Evolutionary conservation across 352 stramenopile species (phyloP).

Genomic region (Phytopythium vexans): DNA sequence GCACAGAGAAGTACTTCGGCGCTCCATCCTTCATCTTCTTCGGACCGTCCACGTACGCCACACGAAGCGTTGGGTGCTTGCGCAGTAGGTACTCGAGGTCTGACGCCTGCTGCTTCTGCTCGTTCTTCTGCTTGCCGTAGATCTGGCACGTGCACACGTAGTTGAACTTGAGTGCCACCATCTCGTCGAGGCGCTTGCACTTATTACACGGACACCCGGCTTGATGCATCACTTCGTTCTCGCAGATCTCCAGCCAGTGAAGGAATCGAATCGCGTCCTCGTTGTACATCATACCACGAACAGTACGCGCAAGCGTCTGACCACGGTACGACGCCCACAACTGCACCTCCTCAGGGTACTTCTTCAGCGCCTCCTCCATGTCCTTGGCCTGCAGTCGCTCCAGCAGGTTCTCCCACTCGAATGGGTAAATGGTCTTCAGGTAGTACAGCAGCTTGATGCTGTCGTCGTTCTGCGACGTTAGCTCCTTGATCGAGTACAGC

Average conservation of each 20-base stretch:
- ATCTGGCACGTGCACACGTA: constrained; percentile 89
- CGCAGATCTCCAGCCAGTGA: constrained; percentile 86
- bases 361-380: constrained; percentile 83
- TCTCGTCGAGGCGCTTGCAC: constrained; percentile 78
- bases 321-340: constrained; percentile 83
- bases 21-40: constrained; percentile 88
- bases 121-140: constrained; percentile 84
- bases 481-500: constrained; percentile 87
- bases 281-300: constrained; percentile 89
- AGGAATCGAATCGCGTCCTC: constrained; percentile 84
- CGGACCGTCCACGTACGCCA: constrained; percentile 83
- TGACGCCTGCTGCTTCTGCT: constrained; percentile 74
- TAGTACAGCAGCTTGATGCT: constrained; percentile 98
- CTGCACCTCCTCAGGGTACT: constrained; percentile 75
- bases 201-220: constrained; percentile 78
- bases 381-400: constrained; percentile 77
- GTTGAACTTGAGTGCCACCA: constrained; percentile 88
- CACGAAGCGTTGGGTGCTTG: constrained; percentile 73
- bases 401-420: constrained; percentile 84
- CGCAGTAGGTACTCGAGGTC: constrained; percentile 77
- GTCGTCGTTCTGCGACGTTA: constrained; percentile 83
- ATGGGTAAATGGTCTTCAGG: constrained; percentile 86
- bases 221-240: constrained; percentile 87
- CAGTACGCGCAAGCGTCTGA: constrained; percentile 80
- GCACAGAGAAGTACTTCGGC: constrained; percentile 81